Evolutionary conservation across 495 filamentous ascomycete genomes (phyloP).

Genomic region (Pyrenopolyporus hunteri): DNA sequence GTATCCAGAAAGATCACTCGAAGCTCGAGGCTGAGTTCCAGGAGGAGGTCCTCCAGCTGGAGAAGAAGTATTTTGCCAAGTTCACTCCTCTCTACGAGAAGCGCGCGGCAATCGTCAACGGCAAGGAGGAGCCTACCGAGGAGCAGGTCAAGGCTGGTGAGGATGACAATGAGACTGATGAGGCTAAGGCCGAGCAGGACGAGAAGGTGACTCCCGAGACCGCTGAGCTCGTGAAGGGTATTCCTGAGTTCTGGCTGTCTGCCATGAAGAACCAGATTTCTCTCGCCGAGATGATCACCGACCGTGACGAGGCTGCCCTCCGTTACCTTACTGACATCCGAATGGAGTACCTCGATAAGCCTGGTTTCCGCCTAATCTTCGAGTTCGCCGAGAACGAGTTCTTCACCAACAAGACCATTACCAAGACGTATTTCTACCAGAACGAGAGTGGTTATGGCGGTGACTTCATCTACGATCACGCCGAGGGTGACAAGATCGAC

Average conservation of each 20-base stretch:
- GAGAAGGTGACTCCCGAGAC: constrained; percentile 58
- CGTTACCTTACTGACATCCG: constrained; percentile 92
- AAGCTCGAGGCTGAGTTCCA: constrained; percentile 98
- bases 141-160: constrained; percentile 86
- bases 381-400: constrained; percentile 94
- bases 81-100: constrained; percentile 97
- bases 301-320: constrained; percentile 91
- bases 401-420: constrained; percentile 95
- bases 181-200: constrained; percentile 61
- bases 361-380: constrained; percentile 97
- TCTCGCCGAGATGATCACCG: constrained; percentile 96
- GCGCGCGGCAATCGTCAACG: constrained; percentile 92
- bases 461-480: constrained; percentile 99
- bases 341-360: constrained; percentile 98
- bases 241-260: constrained; percentile 99
- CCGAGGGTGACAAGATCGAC: constrained; percentile 95
- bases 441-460: constrained; percentile 98
- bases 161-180: constrained; percentile 71
- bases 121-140: constrained; percentile 81
- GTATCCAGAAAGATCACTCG: constrained; percentile 97
- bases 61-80: constrained; percentile 99
- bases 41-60: constrained; percentile 93
- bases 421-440: constrained; percentile 99
- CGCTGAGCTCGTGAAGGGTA: constrained; percentile 65
- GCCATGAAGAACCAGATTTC: constrained; percentile 99